Base-by-base conservation (phyloP, 352 stramenopile species). In the Pseudoperonospora humuli region DNA sequence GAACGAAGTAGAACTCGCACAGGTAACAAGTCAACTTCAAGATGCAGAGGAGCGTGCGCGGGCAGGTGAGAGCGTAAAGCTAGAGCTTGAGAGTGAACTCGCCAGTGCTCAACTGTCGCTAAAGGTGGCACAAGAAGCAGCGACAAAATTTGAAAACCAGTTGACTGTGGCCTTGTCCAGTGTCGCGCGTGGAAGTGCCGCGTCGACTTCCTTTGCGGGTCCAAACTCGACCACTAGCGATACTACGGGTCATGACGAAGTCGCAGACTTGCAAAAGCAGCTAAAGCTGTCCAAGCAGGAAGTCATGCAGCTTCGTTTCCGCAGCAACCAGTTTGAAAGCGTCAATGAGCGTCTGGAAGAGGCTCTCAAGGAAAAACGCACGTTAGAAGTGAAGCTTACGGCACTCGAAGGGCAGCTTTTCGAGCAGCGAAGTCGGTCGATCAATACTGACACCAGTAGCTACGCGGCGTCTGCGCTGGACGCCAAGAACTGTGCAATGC, bases 221-320 rank as follows among this genome's bases (percentile, higher is more conserved):
- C 51, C 54, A 27, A 45, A 58, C 28, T 60, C 45, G 17, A 17
- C 31, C 3, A 24, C 53, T 9, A 64, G 53, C 17, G 53, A 64
- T 8, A 25, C 40, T 17, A 45, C 42, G n/a, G 45, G 19, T 9
- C 53, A 75, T 28, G 60, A 75, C 2, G 72, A 85, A 21, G 28
- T 86, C 29, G 54, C 57, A 0, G 77, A 90, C 18, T 50, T 86
- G 8, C 65, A 59, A 11, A 90, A 90, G 61, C 72, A 87, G 48
- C 53, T 90, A 3, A 90, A 90, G 44, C 40, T 85, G 11, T 70
- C 77, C 5, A 76, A 80, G 23, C 77, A 90, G 33, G 77, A 90
- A 38, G 75, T 84, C 9, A 90, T 90, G 77, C 73, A 87, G 59
- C 68, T 90, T 14, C 77, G 75, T 0, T 90, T 86, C 60, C 77